Evolutionary conservation across 106 monocot species (phyloP), one percentile per base, ranked within the genome.

Genomic region (Cymbidium sinense): DNA sequence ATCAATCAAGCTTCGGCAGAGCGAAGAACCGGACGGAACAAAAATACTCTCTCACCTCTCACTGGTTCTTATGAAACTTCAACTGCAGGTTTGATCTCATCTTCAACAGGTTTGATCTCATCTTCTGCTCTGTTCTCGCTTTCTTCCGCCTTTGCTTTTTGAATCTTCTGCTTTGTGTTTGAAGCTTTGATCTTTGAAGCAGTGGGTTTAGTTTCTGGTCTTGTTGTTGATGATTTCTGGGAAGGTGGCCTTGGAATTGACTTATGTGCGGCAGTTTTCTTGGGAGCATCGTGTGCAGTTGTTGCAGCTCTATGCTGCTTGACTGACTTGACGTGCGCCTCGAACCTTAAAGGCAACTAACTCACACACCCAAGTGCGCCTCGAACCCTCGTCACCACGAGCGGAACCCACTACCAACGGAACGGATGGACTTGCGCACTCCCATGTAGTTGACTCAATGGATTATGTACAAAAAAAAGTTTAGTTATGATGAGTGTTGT

Each of bases 201-300:
- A 1, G 37, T 18, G 21, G 78, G 29, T 77, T 81, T 83, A 10
- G 43, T 20, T 15, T 86, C 84, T 13, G 84, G 1, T 35, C 82
- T 86, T 28, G 55, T 23, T 10, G 81, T 41, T 44, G 77, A 35
- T 79, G 83, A 37, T 84, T 85, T 84, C 62, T 76, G 81, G 62
- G 91, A 80, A 25, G 87, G 76, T 0, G 77, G 73, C 79, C 79
- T 94, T 29, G 85, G 50, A 47, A 83, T 73, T 13, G 81, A 64
- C 64, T 86, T 91, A 37, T 81, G 76, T 35, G 44, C 13, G 21
- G 74, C 13, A 74, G 5, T 74, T 41, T 90, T 95, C 70, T 85
- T 91, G 13, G 64, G 21, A 51, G 28, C 44, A 2, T 29, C 79
- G 67, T 30, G 79, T 25, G 64, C 74, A 33, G 69, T 72, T 51